Evolutionary conservation across 768 basidiomycete genomes (phyloP), one percentile per base, ranked within the genome.

Genomic region (Lactarius indigo): DNA sequence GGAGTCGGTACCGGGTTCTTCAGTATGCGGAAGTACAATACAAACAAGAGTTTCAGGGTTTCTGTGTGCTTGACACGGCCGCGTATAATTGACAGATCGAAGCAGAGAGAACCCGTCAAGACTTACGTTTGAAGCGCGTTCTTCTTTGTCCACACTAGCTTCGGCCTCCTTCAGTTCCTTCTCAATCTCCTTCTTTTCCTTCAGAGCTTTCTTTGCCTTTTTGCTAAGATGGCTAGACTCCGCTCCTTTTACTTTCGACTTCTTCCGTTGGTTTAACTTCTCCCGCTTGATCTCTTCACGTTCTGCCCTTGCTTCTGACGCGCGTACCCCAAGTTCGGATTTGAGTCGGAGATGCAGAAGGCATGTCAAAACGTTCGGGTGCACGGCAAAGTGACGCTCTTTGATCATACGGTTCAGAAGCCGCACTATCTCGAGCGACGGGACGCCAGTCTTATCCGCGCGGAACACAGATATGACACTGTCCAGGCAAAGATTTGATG

Each of bases 381-480:
- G 90, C 50, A 98, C 87, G 69, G 89, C 87, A 79, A 92, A 99
- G 69, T 87, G 86, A 37, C 88, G 87, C 74, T 97, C 96, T 76
- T 96, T 98, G 75, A 97, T 86, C 92, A 98, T 98, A 66, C 95
- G 87, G 71, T 97, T 95, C 69, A 99, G 77, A 44, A 98, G 80
- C 55, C 95, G 91, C 50, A 98, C 92, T 64, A 89, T 80, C 75
- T 97, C 94, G 64, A 98, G 83, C 5, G 97, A 97, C 57, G 91
- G 82, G 12, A 79, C 78, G 20, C 95, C 94, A 13, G 90, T 90
- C 23, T 84, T 78, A 79, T 98, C 97, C 69, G 85, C 84, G 59
- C 86, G 85, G 78, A 98, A 94, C 50, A 98, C 89, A 57, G 82
- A 80, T 73, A 92, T 88, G 72, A 99, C 75, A 5, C 94, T 86